Evolutionary conservation across 805 yeast genomes (phyloP).

Genomic region (Diddensiella caesifluorescens): DNA sequence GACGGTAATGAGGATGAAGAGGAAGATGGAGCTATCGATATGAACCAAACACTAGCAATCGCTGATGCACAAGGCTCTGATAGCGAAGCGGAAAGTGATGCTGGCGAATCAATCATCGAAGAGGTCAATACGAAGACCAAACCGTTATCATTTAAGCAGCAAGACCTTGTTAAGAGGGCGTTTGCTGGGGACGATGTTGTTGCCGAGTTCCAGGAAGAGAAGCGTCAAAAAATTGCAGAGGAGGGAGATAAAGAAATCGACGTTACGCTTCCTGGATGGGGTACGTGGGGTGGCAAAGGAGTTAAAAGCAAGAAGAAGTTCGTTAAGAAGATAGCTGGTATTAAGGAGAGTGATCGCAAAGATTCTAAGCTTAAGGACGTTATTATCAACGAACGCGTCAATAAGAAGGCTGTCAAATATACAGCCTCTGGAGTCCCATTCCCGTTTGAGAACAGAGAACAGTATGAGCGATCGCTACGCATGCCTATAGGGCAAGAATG

Average conservation of each 20-base stretch:
- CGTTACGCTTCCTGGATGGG: slow-evolving; percentile 93
- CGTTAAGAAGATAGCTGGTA: slow-evolving; percentile 70
- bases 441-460: slow-evolving; percentile 90
- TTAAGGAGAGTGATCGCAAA: slow-evolving; percentile 62
- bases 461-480: slow-evolving; percentile 87
- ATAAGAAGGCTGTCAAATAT: slow-evolving; percentile 80
- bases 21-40: slow-evolving; percentile 27
- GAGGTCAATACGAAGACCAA: slow-evolving; percentile 30
- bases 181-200: slow-evolving; percentile 97
- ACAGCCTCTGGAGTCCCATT: slow-evolving; percentile 88
- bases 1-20: slow-evolving; percentile 22
- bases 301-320: slow-evolving; percentile 51
- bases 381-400: slow-evolving; percentile 80
- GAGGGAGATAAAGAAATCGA: slow-evolving; percentile 89
- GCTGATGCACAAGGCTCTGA: slow-evolving; percentile 42
- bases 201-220: slow-evolving; percentile 72
- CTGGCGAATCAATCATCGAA: slow-evolving; percentile 30
- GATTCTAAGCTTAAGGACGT: slow-evolving; percentile 76
- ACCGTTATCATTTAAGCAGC: slow-evolving; percentile 58
- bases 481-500: slow-evolving; percentile 98
- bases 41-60: slow-evolving; percentile 47
- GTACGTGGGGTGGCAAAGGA: slow-evolving; percentile 86
- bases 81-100: slow-evolving; percentile 42
- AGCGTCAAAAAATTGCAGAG: slow-evolving; percentile 55
- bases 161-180: slow-evolving; percentile 79